Conservation (phyloP, 257 asterid genomes). For the Leptodermis oblonga region DNA sequence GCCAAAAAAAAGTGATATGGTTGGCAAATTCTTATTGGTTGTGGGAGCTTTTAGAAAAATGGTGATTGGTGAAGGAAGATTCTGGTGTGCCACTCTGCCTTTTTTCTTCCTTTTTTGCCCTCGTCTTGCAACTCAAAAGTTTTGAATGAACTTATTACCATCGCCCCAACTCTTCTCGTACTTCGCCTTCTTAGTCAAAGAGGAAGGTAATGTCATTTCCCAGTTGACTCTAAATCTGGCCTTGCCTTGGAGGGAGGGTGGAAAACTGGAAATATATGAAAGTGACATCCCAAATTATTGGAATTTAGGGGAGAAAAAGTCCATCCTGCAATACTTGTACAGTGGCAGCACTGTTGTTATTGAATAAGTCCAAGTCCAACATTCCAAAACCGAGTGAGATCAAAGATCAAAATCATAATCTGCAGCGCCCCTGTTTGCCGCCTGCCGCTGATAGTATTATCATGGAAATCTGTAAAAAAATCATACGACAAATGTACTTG, state of each 20-base stretch:
- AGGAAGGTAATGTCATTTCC: too few relatives aligned
- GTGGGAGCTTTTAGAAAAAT: not conserved
- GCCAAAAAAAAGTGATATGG: too few relatives aligned
- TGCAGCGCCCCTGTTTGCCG: slow-evolving; percentile 2
- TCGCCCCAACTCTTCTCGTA: too few relatives aligned
- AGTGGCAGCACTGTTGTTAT: too few relatives aligned
- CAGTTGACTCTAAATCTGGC: not conserved
- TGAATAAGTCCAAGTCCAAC: not conserved
- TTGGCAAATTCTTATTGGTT: not conserved
- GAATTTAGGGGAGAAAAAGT: not conserved
- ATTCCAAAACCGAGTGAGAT: not conserved
- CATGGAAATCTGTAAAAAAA: not conserved
- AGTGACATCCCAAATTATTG: not conserved
- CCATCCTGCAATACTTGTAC: not conserved
- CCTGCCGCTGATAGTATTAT: not conserved
- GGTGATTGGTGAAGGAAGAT: not conserved
- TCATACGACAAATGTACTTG: not conserved
- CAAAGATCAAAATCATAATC: not conserved
- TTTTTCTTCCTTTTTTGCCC: too few relatives aligned
- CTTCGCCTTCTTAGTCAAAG: too few relatives aligned
- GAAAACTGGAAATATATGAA: not conserved
- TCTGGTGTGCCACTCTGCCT: not conserved
- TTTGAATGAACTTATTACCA: too few relatives aligned
- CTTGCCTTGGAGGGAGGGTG: too few relatives aligned
- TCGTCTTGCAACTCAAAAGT: too few relatives aligned